Evolutionary conservation across 1,284 basidiomycete species (phyloP), one percentile per base, ranked within the genome.

Genomic region (Stereum hirsutum): DNA sequence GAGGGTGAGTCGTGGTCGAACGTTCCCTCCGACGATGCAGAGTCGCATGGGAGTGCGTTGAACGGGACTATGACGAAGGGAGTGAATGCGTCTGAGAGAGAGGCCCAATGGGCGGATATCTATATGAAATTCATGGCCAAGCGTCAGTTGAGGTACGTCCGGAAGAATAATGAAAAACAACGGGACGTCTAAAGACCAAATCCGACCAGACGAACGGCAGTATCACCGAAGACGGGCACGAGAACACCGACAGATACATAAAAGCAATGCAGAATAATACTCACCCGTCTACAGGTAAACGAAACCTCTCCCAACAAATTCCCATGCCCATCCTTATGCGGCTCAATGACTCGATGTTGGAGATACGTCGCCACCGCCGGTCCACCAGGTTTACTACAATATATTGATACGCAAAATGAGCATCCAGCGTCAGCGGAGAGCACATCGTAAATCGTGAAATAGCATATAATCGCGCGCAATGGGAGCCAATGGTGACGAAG

Each of bases 361-460:
- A 69, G 45, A 41, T 52, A 70, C 1, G 54, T 57, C 2, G 64
- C 60, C 4, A 61, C 59, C 0, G 67, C 51, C 0, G 68, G 55
- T 5, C 69, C 69, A 27, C 69, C 69, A 6, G 69, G 66, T 57
- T 72, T 72, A 51, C 69, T 70, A 48, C 6, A 42, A 5, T 20
- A 42, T 12, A 35, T 25, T n/a, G 24, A 24, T 38, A 41, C 12
- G 19, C n/a, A n/a, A n/a, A n/a, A n/a, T n/a, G n/a, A n/a, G n/a
- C n/a, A n/a, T n/a, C n/a, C n/a, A n/a, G n/a, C n/a, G n/a, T n/a
- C n/a, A n/a, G n/a, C n/a, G n/a, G n/a, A n/a, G n/a, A n/a, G n/a
- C n/a, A n/a, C n/a, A n/a, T n/a, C n/a, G n/a, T n/a, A n/a, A n/a
- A n/a, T n/a, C n/a, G n/a, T n/a, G n/a, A n/a, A n/a, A n/a, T n/a